Evolutionary conservation across 257 asterid genomes (phyloP).

Genomic region (Coffea eugenioides): DNA sequence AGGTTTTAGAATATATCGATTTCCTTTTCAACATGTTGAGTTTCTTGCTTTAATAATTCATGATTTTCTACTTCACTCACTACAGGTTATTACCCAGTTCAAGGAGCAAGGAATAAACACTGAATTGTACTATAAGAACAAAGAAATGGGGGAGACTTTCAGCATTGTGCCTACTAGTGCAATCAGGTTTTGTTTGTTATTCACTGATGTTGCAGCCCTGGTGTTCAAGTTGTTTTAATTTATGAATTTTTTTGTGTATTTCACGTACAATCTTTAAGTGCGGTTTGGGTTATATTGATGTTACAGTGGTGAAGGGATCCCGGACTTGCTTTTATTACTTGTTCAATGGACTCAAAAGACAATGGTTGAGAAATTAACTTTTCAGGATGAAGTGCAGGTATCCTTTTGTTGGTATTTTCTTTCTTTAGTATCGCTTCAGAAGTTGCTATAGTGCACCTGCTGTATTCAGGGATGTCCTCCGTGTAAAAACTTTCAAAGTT

Average conservation of each 20-base stretch:
- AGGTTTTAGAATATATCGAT: constrained; percentile 38
- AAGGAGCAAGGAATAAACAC: constrained; percentile 94
- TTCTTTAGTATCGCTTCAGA: neutral
- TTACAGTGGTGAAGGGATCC: constrained; percentile 93
- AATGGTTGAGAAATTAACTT: constrained; percentile 80
- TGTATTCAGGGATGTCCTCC: neutral
- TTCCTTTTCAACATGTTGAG: neutral
- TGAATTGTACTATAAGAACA: constrained; percentile 84
- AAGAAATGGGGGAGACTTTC: constrained; percentile 81
- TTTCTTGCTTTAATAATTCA: neutral
- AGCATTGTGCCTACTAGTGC: constrained; percentile 98
- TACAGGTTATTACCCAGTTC: constrained; percentile 71
- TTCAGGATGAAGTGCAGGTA: constrained; percentile 81
- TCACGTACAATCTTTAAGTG: neutral
- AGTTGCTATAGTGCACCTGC: neutral
- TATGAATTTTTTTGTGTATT: neutral
- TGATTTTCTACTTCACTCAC: neutral
- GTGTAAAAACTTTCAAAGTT: neutral
- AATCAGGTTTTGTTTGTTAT: constrained; percentile 56
- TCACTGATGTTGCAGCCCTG: constrained; percentile 14
- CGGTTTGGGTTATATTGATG: constrained; percentile 8
- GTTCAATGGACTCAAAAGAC: constrained; percentile 92
- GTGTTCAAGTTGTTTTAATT: neutral
- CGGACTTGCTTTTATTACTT: constrained; percentile 72
- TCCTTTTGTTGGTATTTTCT: constrained; percentile 21